Evolutionary conservation across 768 basidiomycete species (phyloP).

Genomic region (Mycena crocata): DNA sequence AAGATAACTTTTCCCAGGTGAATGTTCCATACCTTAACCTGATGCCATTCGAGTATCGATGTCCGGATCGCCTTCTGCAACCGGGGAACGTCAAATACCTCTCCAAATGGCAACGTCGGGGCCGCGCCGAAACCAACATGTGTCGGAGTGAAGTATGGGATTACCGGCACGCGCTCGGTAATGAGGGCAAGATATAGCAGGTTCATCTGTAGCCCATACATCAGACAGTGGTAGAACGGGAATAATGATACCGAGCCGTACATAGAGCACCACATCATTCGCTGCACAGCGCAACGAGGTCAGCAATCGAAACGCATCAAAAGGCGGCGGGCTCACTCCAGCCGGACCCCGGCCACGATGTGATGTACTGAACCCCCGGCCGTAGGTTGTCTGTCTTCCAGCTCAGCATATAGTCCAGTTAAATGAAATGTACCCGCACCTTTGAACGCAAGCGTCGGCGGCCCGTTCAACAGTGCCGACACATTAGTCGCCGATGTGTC

Average conservation of each 20-base stretch:
- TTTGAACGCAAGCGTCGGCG: conserved; percentile 55
- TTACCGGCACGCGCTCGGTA: conserved; percentile 48
- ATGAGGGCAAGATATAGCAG: conserved; percentile 49
- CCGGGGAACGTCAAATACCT: conserved; percentile 47
- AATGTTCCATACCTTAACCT: conserved; percentile 52
- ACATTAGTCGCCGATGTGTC: not conserved
- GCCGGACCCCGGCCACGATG: conserved; percentile 59
- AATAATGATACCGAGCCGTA: conserved; percentile 20
- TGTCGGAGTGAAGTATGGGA: conserved; percentile 50
- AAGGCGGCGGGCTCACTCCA: conserved; percentile 49
- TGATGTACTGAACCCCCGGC: conserved; percentile 57
- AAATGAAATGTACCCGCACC: conserved; percentile 35
- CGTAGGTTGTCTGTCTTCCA: conserved; percentile 55
- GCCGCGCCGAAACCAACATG: conserved; percentile 41
- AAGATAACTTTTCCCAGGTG: too few species aligned
- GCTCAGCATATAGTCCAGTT: not conserved
- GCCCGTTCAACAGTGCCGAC: conserved; percentile 39
- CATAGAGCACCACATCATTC: conserved; percentile 60
- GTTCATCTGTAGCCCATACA: too few species aligned
- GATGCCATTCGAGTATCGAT: conserved; percentile 52
- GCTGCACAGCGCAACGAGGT: conserved; percentile 45
- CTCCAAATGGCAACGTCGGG: conserved; percentile 38
- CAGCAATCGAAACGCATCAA: conserved; percentile 1
- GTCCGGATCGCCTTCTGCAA: conserved; percentile 41
- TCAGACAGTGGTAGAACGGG: too few species aligned